Evolutionary conservation across 441 rosid species (phyloP).

Genomic region (Pelargonium citronellum): DNA sequence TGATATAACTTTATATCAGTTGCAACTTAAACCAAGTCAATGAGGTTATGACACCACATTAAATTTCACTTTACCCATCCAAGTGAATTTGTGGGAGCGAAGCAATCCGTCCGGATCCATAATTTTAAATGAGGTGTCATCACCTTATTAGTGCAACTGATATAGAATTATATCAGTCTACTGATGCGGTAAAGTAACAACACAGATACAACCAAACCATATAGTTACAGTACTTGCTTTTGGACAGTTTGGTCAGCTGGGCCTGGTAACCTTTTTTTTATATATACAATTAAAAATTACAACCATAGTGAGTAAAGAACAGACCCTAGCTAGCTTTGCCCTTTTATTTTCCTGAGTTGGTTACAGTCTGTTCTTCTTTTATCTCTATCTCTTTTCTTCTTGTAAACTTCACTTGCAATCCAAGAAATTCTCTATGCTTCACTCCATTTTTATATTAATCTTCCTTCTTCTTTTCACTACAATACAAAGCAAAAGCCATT

Average conservation of each 20-base stretch:
- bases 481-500: too few relatives aligned
- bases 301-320: neutral
- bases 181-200: neutral
- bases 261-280: neutral
- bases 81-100: too few relatives aligned
- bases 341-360: neutral
- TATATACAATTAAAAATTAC: too few relatives aligned
- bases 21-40: neutral
- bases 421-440: neutral
- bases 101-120: too few relatives aligned
- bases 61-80: neutral
- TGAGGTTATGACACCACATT: too few relatives aligned
- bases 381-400: neutral
- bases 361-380: neutral
- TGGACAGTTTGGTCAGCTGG: neutral
- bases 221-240: neutral
- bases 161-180: too few relatives aligned
- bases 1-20: too few relatives aligned
- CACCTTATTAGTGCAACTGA: too few relatives aligned
- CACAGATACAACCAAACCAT: neutral
- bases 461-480: too few relatives aligned
- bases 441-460: too few relatives aligned
- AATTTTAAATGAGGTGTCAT: too few relatives aligned
- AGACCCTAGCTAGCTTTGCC: neutral
- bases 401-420: constrained; percentile 1